Base-by-base conservation (phyloP, 352 stramenopile species). In the Phytopythium chamaehyphon region DNA sequence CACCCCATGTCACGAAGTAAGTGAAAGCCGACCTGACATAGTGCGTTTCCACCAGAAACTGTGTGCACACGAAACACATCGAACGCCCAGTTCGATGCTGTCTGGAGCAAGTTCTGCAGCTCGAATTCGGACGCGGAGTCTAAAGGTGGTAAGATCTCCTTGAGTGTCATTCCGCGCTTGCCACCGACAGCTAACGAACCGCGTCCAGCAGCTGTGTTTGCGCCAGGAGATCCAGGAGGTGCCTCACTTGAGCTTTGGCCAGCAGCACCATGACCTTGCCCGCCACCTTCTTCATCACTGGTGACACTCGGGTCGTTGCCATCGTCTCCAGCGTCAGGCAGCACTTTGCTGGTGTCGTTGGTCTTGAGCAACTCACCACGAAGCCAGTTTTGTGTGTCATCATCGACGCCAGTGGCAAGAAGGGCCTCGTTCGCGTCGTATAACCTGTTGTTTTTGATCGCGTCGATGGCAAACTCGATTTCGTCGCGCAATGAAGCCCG, bases 341-440 rank as follows among this genome's bases (percentile, higher is more conserved):
- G 61, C 22, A 87, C 73, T 42, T 90, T 89, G 26, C 54, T 71
- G 12, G 72, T 84, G 51, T 91, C 75, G 36, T 87, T 86, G 24
- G 66, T 68, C 40, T 76, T 74, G 33, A 92, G 59, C n/a, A 93
- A 67, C 52, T 90, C 85, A 1, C 80, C 82, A 11, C 80, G 80
- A 19, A 93, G 60, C 80, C 83, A 95, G 53, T 91, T 88, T 59
- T 93, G 81, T 26, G 81, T 95, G 51, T 93, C 82, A 6, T 86
- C 39, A 54, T 93, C 83, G 4, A 95, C 75, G 19, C 73, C 82
- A 51, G 86, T 72, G 18, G 68, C 82, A 18, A 90, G 51, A 16
- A 91, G 54, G 8, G 87, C 77, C 40, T 89, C 82, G 39, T 85
- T 86, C 3, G 79, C 83, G 40, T 93, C 80, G 54, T 95, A 93